phyloP scores from a whole-genome alignment of 106 monocot genomes.

The Dioscorea zingiberensis region DNA sequence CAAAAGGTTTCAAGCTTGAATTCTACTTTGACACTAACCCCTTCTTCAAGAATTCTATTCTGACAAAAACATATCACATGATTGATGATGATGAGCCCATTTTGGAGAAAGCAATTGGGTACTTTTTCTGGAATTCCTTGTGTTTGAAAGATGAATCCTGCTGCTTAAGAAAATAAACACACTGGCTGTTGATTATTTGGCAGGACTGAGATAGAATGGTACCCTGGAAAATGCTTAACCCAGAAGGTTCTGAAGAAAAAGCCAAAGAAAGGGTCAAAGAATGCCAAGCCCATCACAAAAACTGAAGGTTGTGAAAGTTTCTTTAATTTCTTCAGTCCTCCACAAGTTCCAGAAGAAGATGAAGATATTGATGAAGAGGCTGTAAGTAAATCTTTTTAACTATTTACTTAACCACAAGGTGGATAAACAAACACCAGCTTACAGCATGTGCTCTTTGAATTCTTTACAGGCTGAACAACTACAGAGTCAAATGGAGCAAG shows the following conservation, averaged over 20 bases:
- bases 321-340: constrained; percentile 51
- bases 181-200: neutral
- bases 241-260: constrained; percentile 45
- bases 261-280: constrained; percentile 43
- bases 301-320: constrained; percentile 41
- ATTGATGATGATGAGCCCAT: constrained; percentile 47
- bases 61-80: constrained; percentile 51
- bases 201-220: constrained; percentile 52
- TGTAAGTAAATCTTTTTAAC: constrained; percentile 13
- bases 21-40: constrained; percentile 47
- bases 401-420: neutral
- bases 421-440: neutral
- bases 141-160: neutral
- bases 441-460: neutral
- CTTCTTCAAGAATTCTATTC: constrained; percentile 38
- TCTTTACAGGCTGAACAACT: constrained; percentile 29
- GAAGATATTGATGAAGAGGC: constrained; percentile 33
- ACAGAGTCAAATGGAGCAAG: constrained; percentile 41
- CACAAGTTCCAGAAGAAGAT: constrained; percentile 31
- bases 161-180: neutral
- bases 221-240: constrained; percentile 42
- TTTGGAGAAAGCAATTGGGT: constrained; percentile 51
- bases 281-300: constrained; percentile 34
- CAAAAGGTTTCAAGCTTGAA: constrained; percentile 51
- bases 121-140: neutral